These are phyloP conservation scores for Saksenaea vasiformis DNA, from an alignment of 371 early-diverging fungal species.

Conservation along the genomic window DNA sequence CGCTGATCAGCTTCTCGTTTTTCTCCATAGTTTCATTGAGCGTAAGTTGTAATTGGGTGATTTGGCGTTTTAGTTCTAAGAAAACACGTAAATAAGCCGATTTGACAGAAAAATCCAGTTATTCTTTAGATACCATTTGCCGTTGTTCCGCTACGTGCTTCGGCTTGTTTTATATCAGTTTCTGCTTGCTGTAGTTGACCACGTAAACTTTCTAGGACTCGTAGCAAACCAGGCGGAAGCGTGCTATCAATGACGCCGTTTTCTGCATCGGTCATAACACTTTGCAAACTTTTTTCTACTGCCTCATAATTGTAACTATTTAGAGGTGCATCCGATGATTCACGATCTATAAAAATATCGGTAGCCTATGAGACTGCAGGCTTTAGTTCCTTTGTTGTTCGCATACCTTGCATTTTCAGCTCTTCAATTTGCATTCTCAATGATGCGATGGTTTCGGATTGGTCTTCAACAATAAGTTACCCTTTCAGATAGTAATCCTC, in stretches of 20 bases:
- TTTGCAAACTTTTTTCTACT: conserved; percentile 20
- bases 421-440: not conserved
- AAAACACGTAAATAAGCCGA: not conserved
- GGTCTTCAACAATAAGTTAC: not conserved
- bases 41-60: conserved; percentile 38
- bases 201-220: conserved; percentile 32
- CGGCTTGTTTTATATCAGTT: conserved; percentile 12
- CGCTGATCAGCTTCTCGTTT: conserved; percentile 29
- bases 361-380: too few relatives aligned
- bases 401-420: not conserved
- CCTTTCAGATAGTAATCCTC: not conserved
- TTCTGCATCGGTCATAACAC: conserved; percentile 32
- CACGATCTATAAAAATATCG: not conserved
- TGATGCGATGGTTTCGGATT: not conserved
- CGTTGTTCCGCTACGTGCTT: conserved; percentile 8
- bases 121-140: conserved; percentile 6
- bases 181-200: conserved; percentile 18
- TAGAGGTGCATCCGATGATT: not conserved
- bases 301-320: conserved; percentile 3
- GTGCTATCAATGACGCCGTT: conserved; percentile 25
- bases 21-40: conserved; percentile 40
- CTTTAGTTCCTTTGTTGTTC: not conserved
- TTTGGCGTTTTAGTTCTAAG: conserved; percentile 42
- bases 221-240: conserved; percentile 31
- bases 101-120: conserved; percentile 1